These are phyloP conservation scores for Gossypium mustelinum DNA, from an alignment of 345 rosid species.

Conservation along the genomic window DNA sequence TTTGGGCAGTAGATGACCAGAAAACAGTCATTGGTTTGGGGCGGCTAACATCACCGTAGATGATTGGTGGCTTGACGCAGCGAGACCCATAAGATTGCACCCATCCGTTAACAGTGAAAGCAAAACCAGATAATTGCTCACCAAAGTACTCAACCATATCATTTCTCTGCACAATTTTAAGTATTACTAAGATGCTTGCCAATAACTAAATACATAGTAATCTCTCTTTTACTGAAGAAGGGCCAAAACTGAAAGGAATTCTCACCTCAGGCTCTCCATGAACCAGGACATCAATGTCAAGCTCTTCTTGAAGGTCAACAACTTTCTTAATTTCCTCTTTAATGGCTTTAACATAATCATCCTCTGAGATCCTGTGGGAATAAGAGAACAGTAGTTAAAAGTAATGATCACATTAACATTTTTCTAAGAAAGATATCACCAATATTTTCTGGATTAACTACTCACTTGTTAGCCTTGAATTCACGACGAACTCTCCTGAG, in stretches of 20 bases:
- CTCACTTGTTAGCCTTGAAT: slow-evolving; percentile 94
- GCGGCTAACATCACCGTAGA: slow-evolving; percentile 99
- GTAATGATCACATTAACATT: background rate
- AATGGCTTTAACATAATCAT: slow-evolving; percentile 75
- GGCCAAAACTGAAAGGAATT: slow-evolving; percentile 11
- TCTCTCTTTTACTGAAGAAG: slow-evolving; percentile 7
- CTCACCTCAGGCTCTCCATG: slow-evolving; percentile 99
- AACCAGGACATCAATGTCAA: slow-evolving; percentile 93
- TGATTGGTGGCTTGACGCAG: slow-evolving; percentile 96
- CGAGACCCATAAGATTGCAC: slow-evolving; percentile 98
- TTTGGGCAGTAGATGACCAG: slow-evolving; percentile 94
- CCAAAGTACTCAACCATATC: slow-evolving; percentile 99
- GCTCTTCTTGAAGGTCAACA: slow-evolving; percentile 85
- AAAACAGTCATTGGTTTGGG: slow-evolving; percentile 96
- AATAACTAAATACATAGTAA: background rate
- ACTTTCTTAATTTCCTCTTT: slow-evolving; percentile 88
- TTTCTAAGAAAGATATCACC: background rate
- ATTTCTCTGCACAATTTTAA: slow-evolving; percentile 62
- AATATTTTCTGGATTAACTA: slow-evolving; percentile 1
- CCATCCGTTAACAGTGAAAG: slow-evolving; percentile 95
- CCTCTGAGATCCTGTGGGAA: slow-evolving; percentile 71
- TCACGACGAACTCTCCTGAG: slow-evolving; percentile 99
- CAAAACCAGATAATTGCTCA: slow-evolving; percentile 92
- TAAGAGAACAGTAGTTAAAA: slow-evolving; percentile 11
- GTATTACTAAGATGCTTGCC: background rate